These are phyloP conservation scores for Fraxinus quadrangulata DNA, from an alignment of 257 asterid genomes.

Conservation along the genomic window DNA sequence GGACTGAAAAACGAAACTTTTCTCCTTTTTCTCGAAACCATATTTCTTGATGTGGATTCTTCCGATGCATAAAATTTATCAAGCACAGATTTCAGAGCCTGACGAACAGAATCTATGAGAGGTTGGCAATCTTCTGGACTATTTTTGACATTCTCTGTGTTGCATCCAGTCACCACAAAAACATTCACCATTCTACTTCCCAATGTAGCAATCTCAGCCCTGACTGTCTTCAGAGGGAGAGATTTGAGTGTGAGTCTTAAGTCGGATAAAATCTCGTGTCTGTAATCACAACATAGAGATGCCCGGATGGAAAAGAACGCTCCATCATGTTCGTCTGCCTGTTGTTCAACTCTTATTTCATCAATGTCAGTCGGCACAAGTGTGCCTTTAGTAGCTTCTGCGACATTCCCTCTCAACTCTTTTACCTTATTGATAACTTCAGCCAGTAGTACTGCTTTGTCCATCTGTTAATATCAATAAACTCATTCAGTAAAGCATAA, in stretches of 20 bases:
- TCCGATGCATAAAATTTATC: constrained; percentile 81
- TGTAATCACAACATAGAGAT: constrained; percentile 72
- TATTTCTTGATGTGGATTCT: constrained; percentile 61
- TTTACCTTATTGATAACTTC: constrained; percentile 70
- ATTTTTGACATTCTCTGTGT: constrained; percentile 27
- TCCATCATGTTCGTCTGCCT: constrained; percentile 36
- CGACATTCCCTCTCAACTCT: constrained; percentile 42
- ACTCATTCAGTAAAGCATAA: not conserved
- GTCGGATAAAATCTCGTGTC: constrained; percentile 62
- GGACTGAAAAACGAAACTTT: constrained; percentile 53
- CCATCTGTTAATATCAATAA: constrained; percentile 55
- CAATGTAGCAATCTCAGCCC: constrained; percentile 74
- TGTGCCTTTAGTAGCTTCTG: constrained; percentile 57
- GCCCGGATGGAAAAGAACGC: constrained; percentile 53
- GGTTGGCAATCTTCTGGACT: constrained; percentile 34
- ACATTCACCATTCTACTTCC: constrained; percentile 74
- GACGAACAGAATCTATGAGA: constrained; percentile 49
- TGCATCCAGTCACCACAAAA: constrained; percentile 50
- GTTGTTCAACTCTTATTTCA: constrained; percentile 65
- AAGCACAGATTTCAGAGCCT: constrained; percentile 63
- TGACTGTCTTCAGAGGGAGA: constrained; percentile 53
- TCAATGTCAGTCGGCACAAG: constrained; percentile 73
- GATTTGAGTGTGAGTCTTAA: constrained; percentile 56
- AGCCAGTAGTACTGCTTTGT: constrained; percentile 77
- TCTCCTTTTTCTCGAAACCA: constrained; percentile 60